Evolutionary conservation across 2,329 filamentous ascomycete species (phyloP).

Genomic region (Calonectria pseudoturangicola): DNA sequence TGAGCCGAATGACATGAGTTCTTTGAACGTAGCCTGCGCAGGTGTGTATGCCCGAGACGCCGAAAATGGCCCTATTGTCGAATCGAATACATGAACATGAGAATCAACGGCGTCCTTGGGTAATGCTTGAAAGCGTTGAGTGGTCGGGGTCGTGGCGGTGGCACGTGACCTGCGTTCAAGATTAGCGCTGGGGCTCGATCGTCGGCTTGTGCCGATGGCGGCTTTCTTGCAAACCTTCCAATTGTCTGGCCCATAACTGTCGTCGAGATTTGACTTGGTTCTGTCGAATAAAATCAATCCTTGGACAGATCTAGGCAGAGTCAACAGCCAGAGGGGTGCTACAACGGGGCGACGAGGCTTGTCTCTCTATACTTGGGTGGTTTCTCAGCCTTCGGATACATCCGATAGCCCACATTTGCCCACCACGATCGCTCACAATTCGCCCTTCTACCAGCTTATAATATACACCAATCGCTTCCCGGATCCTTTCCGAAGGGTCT

Average conservation of each 20-base stretch:
- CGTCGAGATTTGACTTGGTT: not conserved
- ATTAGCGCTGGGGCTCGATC: not conserved
- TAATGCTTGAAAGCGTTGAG: not conserved
- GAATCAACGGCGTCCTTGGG: conserved; percentile 18
- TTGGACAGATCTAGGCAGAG: not conserved
- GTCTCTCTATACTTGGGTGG: not conserved
- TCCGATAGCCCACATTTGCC: conserved; percentile 5
- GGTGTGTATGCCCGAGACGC: conserved; percentile 20
- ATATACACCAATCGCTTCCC: not conserved
- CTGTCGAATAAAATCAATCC: not conserved
- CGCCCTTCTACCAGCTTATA: not conserved
- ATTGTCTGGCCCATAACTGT: conserved; percentile 12
- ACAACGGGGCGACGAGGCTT: not conserved
- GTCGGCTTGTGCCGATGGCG: conserved; percentile 2
- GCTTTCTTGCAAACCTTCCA: not conserved
- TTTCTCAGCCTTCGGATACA: conserved; percentile 6
- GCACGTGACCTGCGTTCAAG: conserved; percentile 19
- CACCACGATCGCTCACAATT: not conserved
- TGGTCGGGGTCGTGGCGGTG: not conserved
- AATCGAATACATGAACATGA: conserved; percentile 30
- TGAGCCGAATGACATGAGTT: conserved; percentile 18
- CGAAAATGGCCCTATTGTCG: conserved; percentile 7
- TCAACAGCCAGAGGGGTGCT: not conserved
- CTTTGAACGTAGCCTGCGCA: conserved; percentile 12
- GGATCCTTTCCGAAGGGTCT: conserved; percentile 16